These are phyloP conservation scores for Naganishia sp. DNA, from an alignment of 1,284 basidiomycete species.

Conservation along the genomic window DNA sequence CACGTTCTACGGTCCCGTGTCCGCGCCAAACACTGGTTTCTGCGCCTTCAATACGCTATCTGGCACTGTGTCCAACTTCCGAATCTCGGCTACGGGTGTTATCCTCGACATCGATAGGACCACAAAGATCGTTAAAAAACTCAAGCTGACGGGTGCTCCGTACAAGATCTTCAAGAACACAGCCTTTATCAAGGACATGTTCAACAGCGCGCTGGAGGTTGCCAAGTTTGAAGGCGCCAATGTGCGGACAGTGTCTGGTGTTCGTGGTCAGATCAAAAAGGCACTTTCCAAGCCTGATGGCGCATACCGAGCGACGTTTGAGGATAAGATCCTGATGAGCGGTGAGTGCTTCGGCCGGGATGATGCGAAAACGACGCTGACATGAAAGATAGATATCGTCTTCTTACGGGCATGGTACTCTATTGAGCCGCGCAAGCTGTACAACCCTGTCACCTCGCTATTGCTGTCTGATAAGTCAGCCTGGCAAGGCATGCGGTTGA, in stretches of 20 bases:
- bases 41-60: slow-evolving; percentile 91
- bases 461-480: slow-evolving; percentile 72
- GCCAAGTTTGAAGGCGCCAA: slow-evolving; percentile 98
- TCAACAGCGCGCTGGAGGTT: slow-evolving; percentile 85
- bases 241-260: slow-evolving; percentile 90
- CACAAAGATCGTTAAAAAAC: slow-evolving; percentile 95
- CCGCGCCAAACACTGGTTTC: slow-evolving; percentile 93
- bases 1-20: slow-evolving; percentile 90
- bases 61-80: slow-evolving; percentile 70
- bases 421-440: slow-evolving; percentile 90
- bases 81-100: slow-evolving; percentile 90
- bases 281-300: slow-evolving; percentile 91
- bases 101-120: slow-evolving; percentile 90
- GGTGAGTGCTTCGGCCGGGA: slow-evolving; percentile 60
- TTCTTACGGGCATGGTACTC: slow-evolving; percentile 98
- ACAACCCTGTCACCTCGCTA: slow-evolving; percentile 93
- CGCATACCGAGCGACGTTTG: slow-evolving; percentile 92
- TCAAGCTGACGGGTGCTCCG: slow-evolving; percentile 92
- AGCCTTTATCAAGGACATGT: slow-evolving; percentile 98
- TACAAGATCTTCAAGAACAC: slow-evolving; percentile 99
- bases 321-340: slow-evolving; percentile 95
- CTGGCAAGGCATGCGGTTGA: slow-evolving; percentile 94
- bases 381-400: slow-evolving; percentile 72
- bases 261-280: slow-evolving; percentile 96
- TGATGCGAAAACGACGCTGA: neutral